Conservation (phyloP, 129 eudicot species). For the Kitagawia praeruptora region DNA sequence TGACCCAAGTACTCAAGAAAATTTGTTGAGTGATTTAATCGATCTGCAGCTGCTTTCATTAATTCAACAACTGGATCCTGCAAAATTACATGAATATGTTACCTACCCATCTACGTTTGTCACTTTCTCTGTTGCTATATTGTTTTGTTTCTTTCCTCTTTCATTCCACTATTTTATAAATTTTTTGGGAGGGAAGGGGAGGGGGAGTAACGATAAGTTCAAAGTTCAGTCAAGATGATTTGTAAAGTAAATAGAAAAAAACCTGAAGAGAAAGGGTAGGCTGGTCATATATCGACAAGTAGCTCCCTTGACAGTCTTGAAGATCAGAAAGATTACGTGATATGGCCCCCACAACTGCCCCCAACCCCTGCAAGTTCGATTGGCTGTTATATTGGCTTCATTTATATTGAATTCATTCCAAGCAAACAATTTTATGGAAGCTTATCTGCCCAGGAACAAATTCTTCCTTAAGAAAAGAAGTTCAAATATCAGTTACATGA, state of each 20-base stretch:
- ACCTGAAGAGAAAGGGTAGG: conserved; percentile 95
- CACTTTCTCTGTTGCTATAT: background rate
- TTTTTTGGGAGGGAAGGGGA: background rate
- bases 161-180: background rate
- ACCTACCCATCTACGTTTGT: background rate
- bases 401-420: background rate
- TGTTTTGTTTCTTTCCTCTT: background rate
- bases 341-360: conserved; percentile 93
- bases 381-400: conserved; percentile 2
- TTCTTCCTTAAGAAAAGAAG: background rate
- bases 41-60: conserved; percentile 9
- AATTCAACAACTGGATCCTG: conserved; percentile 5
- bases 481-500: background rate
- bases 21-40: conserved; percentile 6
- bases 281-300: conserved; percentile 87
- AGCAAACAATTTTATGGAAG: background rate
- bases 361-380: conserved; percentile 58
- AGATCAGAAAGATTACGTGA: conserved; percentile 90
- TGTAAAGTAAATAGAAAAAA: conserved; percentile 7
- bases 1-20: conserved; percentile 4
- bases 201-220: background rate
- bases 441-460: background rate
- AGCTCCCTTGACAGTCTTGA: conserved; percentile 93
- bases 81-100: background rate
- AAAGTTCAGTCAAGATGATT: background rate